Conservation (phyloP, 1,284 basidiomycete genomes). For the Microbotryum silenes-acaulis region DNA sequence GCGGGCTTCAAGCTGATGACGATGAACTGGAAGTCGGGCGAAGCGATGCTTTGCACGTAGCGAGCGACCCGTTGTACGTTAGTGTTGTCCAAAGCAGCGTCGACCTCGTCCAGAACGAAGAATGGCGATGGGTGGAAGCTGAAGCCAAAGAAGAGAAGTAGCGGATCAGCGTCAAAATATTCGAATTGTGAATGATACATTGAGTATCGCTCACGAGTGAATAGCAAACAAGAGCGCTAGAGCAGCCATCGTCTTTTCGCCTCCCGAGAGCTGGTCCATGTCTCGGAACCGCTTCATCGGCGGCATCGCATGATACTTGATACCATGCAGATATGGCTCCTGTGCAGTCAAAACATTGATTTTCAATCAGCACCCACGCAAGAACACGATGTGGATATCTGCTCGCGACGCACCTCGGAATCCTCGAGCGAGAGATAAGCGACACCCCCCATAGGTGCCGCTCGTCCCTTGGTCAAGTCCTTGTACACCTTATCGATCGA, state of each 20-base stretch:
- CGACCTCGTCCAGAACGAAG: constrained; percentile 97
- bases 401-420: constrained; percentile 59
- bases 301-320: constrained; percentile 98
- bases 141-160: constrained; percentile 14
- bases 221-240: constrained; percentile 92
- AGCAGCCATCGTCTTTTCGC: constrained; percentile 97
- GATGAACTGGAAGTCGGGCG: constrained; percentile 53
- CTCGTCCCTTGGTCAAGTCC: constrained; percentile 89
- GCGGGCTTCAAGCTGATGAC: constrained; percentile 81
- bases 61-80: constrained; percentile 89
- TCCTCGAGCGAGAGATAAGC: constrained; percentile 95
- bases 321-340: constrained; percentile 92
- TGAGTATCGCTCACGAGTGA: constrained; percentile 58
- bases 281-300: constrained; percentile 98
- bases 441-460: constrained; percentile 86
- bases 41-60: constrained; percentile 77
- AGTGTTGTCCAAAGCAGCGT: constrained; percentile 91
- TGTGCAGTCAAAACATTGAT: constrained; percentile 39
- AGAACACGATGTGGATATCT: too few species aligned
- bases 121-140: constrained; percentile 97
- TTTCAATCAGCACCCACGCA: not conserved
- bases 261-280: constrained; percentile 96
- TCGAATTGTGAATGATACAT: too few species aligned
- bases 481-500: constrained; percentile 95
- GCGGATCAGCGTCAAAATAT: not conserved